Base-by-base conservation (phyloP, 139 green algal genomes). In the Diplosphaera chodatii region DNA sequence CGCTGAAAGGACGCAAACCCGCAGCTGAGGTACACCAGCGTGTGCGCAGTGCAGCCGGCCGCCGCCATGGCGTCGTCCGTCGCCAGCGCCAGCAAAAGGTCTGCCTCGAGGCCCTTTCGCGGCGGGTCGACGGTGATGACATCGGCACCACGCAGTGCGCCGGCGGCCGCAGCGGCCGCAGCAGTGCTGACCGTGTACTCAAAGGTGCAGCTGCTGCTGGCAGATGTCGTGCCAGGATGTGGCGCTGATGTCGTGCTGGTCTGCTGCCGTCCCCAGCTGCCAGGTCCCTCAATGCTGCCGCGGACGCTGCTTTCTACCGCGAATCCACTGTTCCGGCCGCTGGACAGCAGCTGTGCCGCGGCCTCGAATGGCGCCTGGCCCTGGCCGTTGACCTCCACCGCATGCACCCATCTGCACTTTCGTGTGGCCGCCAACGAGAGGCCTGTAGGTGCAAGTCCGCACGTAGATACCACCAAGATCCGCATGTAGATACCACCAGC, bases 1-100 rank as follows among this genome's bases (percentile, higher is more conserved):
- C 77, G 71, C 78, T 70, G 68, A 23, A 92, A 68, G 4, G 87
- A 80, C 0, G 72, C 40, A 30, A 80, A 96, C 13, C 90, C 90
- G 64, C 90, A 96, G n/a, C 79, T 90, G 64, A 96, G 68, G 73
- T 96, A 96, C 1, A 96, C 68, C 66, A 94, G 64, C 6, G 72
- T 78, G n/a, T 69, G 69, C 64, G 75, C 20, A n/a, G 34, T 67
- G 0, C 30, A 22, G 21, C 25, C 31, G 4, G 32, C 40, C 0
- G 55, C 63, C 18, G 48, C 40, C 34, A n/a, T 3, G 48, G 55
- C 32, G 22, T 6, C 32, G 21, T 40, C 40, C 29, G 28, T n/a
- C 30, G 40, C 64, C 63, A 93, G 69, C 23, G 72, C 80, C 30
- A 64, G 5, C 66, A 94, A 66, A 55, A 94, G 68, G 10, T 34